Conservation (phyloP, 495 filamentous ascomycete species). For the Aspergillus egyptiacus region DNA sequence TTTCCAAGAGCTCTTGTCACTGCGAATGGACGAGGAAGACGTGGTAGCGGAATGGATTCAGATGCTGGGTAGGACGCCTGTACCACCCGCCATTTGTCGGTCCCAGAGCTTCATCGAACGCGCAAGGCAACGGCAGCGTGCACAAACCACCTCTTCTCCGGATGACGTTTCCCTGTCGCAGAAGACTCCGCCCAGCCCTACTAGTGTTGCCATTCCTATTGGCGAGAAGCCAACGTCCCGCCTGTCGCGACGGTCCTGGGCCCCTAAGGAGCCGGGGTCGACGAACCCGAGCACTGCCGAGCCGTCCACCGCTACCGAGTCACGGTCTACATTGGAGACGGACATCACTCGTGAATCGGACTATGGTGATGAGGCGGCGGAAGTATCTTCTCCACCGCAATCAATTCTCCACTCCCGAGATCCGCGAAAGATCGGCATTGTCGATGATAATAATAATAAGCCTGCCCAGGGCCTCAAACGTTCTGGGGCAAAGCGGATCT, state of each 20-base stretch:
- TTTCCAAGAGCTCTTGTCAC: slow-evolving; percentile 77
- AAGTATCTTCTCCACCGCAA: slow-evolving; percentile 22
- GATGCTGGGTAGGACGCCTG: slow-evolving; percentile 68
- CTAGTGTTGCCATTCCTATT: slow-evolving; percentile 61
- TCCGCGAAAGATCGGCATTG: slow-evolving; percentile 19
- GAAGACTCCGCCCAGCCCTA: slow-evolving; percentile 46
- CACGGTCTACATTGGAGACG: slow-evolving; percentile 29
- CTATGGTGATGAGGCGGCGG: slow-evolving; percentile 25
- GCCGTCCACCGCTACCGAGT: slow-evolving; percentile 26
- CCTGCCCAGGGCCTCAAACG: slow-evolving; percentile 43
- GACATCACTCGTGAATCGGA: slow-evolving; percentile 36
- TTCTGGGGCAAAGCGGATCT: slow-evolving; percentile 49
- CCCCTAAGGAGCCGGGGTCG: slow-evolving; percentile 31
- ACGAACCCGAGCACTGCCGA: slow-evolving; percentile 35
- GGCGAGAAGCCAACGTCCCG: slow-evolving; percentile 53
- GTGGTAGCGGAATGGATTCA: slow-evolving; percentile 82
- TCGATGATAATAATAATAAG: slow-evolving; percentile 25
- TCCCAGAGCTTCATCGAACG: slow-evolving; percentile 48
- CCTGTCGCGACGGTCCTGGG: slow-evolving; percentile 29
- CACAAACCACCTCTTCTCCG: slow-evolving; percentile 24
- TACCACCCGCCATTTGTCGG: slow-evolving; percentile 58
- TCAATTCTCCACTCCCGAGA: slow-evolving; percentile 26
- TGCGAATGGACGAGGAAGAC: slow-evolving; percentile 65
- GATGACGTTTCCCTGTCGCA: slow-evolving; percentile 32
- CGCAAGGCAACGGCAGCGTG: slow-evolving; percentile 33